phyloP scores from a whole-genome alignment of 2,329 filamentous ascomycete genomes.

The Hypoxylon sp. region DNA sequence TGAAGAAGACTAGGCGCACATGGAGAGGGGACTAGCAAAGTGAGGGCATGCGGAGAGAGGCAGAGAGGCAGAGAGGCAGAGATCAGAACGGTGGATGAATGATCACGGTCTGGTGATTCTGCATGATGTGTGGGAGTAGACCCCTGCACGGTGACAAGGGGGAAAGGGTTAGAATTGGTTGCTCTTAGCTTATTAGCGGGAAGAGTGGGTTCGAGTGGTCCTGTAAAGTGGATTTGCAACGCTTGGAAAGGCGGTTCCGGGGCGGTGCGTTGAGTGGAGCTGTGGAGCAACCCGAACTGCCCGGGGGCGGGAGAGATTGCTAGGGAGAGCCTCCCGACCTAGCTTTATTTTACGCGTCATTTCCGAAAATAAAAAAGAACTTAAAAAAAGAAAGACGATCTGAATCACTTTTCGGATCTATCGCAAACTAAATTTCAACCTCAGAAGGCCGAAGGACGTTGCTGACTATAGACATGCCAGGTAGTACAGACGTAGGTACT shows the following conservation, averaged over 20 bases:
- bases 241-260: slow-evolving; percentile 41
- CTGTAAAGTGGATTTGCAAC: slow-evolving; percentile 32
- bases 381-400: slow-evolving; percentile 21
- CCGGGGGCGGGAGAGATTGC: slow-evolving; percentile 40
- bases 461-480: neutral
- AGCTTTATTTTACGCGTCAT: slow-evolving; percentile 40
- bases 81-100: slow-evolving; percentile 36
- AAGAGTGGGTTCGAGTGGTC: slow-evolving; percentile 34
- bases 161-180: slow-evolving; percentile 34
- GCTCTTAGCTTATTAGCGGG: slow-evolving; percentile 43
- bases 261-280: slow-evolving; percentile 41
- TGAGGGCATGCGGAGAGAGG: slow-evolving; percentile 26
- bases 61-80: slow-evolving; percentile 19
- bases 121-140: slow-evolving; percentile 42
- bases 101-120: slow-evolving; percentile 43
- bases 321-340: slow-evolving; percentile 42
- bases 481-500: too few relatives aligned
- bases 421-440: slow-evolving; percentile 26
- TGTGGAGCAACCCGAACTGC: slow-evolving; percentile 42
- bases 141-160: slow-evolving; percentile 40
- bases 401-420: slow-evolving; percentile 19
- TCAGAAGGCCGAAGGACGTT: neutral
- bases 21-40: slow-evolving; percentile 1
- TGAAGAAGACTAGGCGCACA: neutral
- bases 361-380: slow-evolving; percentile 35